These are phyloP conservation scores for Linaria vulgaris DNA, from an alignment of 257 asterid genomes.

Conservation along the genomic window DNA sequence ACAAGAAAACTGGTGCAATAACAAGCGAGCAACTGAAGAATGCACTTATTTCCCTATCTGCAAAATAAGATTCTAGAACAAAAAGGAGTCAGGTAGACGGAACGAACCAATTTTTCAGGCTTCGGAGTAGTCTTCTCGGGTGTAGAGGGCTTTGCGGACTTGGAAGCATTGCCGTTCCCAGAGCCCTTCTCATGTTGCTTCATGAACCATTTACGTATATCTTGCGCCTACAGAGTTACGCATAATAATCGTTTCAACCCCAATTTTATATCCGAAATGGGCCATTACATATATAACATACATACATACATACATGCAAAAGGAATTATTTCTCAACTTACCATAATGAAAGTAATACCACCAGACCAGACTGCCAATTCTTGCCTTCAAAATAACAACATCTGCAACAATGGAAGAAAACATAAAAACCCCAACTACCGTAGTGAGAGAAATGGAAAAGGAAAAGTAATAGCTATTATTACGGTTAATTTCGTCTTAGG, in stretches of 20 bases:
- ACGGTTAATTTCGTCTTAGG: conserved; percentile 3
- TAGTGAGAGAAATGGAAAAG: too few relatives aligned
- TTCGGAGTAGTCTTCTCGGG: conserved; percentile 55
- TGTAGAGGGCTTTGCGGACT: conserved; percentile 38
- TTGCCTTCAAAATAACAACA: conserved; percentile 25
- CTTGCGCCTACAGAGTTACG: conserved; percentile 61
- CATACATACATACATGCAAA: too few relatives aligned
- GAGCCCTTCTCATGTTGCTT: conserved; percentile 61
- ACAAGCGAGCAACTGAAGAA: conserved; percentile 24
- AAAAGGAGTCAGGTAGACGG: not conserved
- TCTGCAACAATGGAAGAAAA: too few relatives aligned
- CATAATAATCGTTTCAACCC: conserved; percentile 4
- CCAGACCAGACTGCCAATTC: conserved; percentile 21
- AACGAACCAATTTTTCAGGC: conserved; percentile 49
- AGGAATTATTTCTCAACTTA: too few relatives aligned
- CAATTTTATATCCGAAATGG: too few relatives aligned
- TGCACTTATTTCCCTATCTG: conserved; percentile 6
- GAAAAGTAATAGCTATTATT: too few relatives aligned
- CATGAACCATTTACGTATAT: conserved; percentile 92
- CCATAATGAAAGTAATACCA: too few relatives aligned
- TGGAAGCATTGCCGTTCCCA: conserved; percentile 54
- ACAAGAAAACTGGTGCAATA: too few relatives aligned
- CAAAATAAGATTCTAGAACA: conserved; percentile 4
- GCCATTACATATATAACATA: too few relatives aligned
- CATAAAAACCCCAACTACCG: not conserved